These are phyloP conservation scores for Cucumis sativus DNA, from an alignment of 306 rosid species.

Conservation along the genomic window Cucumber_9930_V3 NC_026657.2:34411001-34411500, in stretches of 20 bases:
- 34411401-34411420: background rate
- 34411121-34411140: too few relatives aligned
- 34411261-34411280: background rate
- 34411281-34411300: rapidly evolving
- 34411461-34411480: background rate
- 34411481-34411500: background rate
- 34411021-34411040: too few relatives aligned
- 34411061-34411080: too few relatives aligned
- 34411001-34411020: background rate
- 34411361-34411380: too few relatives aligned
- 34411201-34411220: background rate
- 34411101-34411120: too few relatives aligned
- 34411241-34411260: too few relatives aligned
- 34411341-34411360: too few relatives aligned
- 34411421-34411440: background rate
- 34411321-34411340: background rate
- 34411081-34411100: too few relatives aligned
- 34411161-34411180: too few relatives aligned
- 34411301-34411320: background rate
- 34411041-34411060: too few relatives aligned
- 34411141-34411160: too few relatives aligned
- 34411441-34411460: background rate
- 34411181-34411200: background rate
- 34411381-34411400: background rate
- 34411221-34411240: background rate